Evolutionary conservation across 768 basidiomycete genomes (phyloP).

Genomic region (Suillus americanus): DNA sequence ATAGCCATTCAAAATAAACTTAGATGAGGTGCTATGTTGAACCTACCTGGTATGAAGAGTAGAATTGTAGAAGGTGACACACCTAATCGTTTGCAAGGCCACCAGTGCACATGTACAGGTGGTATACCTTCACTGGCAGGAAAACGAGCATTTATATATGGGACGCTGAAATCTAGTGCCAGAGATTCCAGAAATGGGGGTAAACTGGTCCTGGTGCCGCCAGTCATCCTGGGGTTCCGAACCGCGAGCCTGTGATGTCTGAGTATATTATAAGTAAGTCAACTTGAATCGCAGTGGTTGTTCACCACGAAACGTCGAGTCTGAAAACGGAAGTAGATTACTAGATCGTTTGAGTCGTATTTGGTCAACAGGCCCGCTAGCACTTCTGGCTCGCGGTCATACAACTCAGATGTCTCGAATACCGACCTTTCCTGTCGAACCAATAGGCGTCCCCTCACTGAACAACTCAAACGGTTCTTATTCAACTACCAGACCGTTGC

Average conservation of each 20-base stretch:
- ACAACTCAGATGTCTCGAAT: slow-evolving; percentile 51
- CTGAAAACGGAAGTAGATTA: background rate
- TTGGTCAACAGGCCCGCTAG: background rate
- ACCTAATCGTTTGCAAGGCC: slow-evolving; percentile 33
- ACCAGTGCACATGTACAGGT: slow-evolving; percentile 53
- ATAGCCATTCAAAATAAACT: slow-evolving; percentile 6
- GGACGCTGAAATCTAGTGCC: background rate
- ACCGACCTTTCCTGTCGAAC: slow-evolving; percentile 49
- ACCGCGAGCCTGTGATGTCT: background rate
- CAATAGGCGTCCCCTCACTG: slow-evolving; percentile 42
- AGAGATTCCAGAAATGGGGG: slow-evolving; percentile 1
- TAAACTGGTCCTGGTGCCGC: background rate
- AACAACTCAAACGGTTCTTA: slow-evolving; percentile 40
- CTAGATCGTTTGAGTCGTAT: background rate
- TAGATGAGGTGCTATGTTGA: background rate
- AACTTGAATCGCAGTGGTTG: too few species aligned
- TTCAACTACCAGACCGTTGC: slow-evolving; percentile 53
- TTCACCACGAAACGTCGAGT: background rate
- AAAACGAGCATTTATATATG: slow-evolving; percentile 11
- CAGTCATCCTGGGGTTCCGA: background rate
- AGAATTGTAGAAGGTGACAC: slow-evolving; percentile 32
- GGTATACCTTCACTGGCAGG: slow-evolving; percentile 26
- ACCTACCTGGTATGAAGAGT: slow-evolving; percentile 50
- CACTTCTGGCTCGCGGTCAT: background rate
- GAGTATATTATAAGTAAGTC: too few species aligned